These are phyloP conservation scores for Xylariaceae sp. DNA, from an alignment of 2,329 filamentous ascomycete species.

Conservation along the genomic window DNA sequence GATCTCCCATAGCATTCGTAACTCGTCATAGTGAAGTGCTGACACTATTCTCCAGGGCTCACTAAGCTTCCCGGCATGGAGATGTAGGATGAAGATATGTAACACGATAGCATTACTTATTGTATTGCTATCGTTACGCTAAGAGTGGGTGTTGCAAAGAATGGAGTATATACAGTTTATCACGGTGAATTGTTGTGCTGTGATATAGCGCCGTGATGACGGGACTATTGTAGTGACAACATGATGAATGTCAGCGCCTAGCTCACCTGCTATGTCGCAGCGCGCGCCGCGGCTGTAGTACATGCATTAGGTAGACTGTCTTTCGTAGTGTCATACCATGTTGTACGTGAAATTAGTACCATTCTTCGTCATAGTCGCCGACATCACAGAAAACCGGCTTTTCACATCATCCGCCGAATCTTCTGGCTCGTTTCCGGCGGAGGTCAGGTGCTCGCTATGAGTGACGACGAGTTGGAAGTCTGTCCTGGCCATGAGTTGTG, in stretches of 20 bases:
- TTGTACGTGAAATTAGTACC: conserved; percentile 11
- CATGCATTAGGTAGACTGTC: too few relatives aligned
- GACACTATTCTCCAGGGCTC: conserved; percentile 21
- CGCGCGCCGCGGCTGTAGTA: too few relatives aligned
- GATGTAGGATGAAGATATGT: conserved; percentile 4
- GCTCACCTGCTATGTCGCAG: too few relatives aligned
- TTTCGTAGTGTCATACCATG: background rate
- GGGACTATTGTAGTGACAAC: too few relatives aligned
- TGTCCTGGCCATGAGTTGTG: conserved; percentile 16
- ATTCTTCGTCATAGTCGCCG: conserved; percentile 9
- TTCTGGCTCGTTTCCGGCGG: background rate
- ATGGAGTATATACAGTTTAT: too few relatives aligned
- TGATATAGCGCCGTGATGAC: too few relatives aligned
- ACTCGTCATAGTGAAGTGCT: background rate
- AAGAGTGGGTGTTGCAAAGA: too few relatives aligned
- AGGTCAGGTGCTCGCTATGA: conserved; percentile 17
- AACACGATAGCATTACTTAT: too few relatives aligned
- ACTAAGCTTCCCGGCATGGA: conserved; percentile 19
- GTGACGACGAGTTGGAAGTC: conserved; percentile 24
- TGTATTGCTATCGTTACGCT: too few relatives aligned
- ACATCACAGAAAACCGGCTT: conserved; percentile 6
- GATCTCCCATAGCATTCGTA: background rate
- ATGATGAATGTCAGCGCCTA: too few relatives aligned
- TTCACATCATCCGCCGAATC: conserved; percentile 3
- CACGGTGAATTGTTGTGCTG: too few relatives aligned